phyloP scores from a whole-genome alignment of 2,329 filamentous ascomycete species.

The Arthroderma uncinatum region DNA sequence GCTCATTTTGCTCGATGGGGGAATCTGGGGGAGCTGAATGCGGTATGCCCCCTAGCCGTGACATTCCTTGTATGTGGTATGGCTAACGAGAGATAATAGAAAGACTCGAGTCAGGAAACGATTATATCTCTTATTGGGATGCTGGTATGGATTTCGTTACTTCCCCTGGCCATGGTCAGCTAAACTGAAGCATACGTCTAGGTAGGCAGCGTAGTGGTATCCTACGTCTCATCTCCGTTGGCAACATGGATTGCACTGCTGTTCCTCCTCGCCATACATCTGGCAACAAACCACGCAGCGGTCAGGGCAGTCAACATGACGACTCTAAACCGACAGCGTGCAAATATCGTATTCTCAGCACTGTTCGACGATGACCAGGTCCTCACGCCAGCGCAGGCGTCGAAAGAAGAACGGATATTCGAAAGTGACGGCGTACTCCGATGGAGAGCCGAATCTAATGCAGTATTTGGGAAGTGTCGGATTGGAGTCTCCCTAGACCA shows the following conservation, averaged over 20 bases:
- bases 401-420: constrained; percentile 48
- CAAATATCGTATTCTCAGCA: constrained; percentile 61
- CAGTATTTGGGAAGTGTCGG: constrained; percentile 42
- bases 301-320: constrained; percentile 75
- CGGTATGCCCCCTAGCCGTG: constrained; percentile 36
- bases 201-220: constrained; percentile 70
- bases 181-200: constrained; percentile 18
- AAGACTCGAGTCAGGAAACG: constrained; percentile 93
- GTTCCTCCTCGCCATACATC: constrained; percentile 60
- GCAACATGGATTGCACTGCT: constrained; percentile 67
- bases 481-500: constrained; percentile 42
- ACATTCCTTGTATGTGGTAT: neutral
- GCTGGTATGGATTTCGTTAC: constrained; percentile 42
- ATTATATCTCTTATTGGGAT: constrained; percentile 82
- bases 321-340: constrained; percentile 74
- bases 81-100: constrained; percentile 29
- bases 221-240: constrained; percentile 55
- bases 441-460: constrained; percentile 30
- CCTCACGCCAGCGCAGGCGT: constrained; percentile 54
- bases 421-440: constrained; percentile 56
- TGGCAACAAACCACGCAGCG: constrained; percentile 75
- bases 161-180: neutral
- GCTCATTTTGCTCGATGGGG: constrained; percentile 81
- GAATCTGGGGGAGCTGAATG: constrained; percentile 87
- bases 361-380: constrained; percentile 33